phyloP scores from a whole-genome alignment of 768 basidiomycete genomes.

The Arthromyces matolae region DNA sequence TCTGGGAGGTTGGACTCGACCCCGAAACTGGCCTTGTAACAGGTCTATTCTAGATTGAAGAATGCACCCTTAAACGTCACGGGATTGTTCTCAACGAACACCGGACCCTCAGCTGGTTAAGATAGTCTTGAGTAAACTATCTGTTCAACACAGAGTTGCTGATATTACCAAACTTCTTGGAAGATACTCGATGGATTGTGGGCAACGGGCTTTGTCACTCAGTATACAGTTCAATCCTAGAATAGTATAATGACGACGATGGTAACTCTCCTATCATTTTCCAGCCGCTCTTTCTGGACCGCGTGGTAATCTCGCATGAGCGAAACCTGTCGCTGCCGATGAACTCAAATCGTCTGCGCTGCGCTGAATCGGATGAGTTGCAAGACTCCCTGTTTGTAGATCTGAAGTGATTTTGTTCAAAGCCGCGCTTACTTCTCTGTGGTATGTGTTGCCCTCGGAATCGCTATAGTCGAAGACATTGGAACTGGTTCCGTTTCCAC shows the following conservation, averaged over 20 bases:
- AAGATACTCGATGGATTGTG: not conserved
- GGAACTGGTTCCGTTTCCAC: slow-evolving; percentile 66
- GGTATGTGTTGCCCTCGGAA: slow-evolving; percentile 56
- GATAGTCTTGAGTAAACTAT: slow-evolving; percentile 6
- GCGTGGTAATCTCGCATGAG: slow-evolving; percentile 19
- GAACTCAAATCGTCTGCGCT: not conserved
- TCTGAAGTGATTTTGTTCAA: slow-evolving; percentile 10
- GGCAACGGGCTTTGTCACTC: not conserved
- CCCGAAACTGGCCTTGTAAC: slow-evolving; percentile 76
- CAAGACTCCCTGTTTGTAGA: slow-evolving; percentile 8
- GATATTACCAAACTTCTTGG: slow-evolving; percentile 5
- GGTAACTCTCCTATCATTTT: not conserved
- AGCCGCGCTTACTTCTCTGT: slow-evolving; percentile 9
- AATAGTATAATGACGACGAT: not conserved
- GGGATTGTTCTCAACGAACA: slow-evolving; percentile 24
- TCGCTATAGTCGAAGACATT: slow-evolving; percentile 65
- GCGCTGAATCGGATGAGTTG: not conserved
- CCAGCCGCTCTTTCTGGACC: slow-evolving; percentile 13
- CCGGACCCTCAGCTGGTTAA: slow-evolving; percentile 12
- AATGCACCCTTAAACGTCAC: not conserved
- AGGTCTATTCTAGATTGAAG: slow-evolving; percentile 67
- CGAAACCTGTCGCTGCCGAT: not conserved
- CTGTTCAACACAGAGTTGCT: slow-evolving; percentile 17
- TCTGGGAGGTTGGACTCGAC: slow-evolving; percentile 89
- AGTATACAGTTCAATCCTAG: not conserved